These are phyloP conservation scores for Coix lacrymajobi DNA, from an alignment of 176 grass and related monocot species.

Conservation along the genomic window DNA sequence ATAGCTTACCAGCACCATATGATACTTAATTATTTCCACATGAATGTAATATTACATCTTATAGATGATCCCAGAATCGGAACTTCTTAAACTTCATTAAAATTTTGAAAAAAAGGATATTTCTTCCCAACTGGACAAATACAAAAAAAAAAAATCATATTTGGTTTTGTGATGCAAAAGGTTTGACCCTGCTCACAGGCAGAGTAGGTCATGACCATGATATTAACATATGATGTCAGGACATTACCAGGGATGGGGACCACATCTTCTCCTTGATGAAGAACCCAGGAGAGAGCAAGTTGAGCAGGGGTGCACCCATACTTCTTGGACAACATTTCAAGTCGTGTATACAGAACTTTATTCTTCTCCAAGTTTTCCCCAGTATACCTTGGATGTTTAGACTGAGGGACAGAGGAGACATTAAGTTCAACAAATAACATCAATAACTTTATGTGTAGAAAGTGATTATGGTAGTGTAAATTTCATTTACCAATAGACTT, in stretches of 20 bases:
- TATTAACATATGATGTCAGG: neutral
- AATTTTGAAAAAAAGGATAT: neutral
- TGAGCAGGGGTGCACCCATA: constrained; percentile 62
- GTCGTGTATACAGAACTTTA: constrained; percentile 49
- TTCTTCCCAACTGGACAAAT: neutral
- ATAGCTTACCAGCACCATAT: neutral
- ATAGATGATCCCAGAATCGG: neutral
- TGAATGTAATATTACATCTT: neutral
- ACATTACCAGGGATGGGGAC: constrained; percentile 67
- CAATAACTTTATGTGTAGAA: neutral
- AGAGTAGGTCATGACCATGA: neutral
- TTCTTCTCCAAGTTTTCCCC: constrained; percentile 80
- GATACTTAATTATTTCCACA: neutral
- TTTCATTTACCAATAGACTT: constrained; percentile 52
- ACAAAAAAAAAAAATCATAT: no score
- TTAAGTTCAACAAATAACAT: neutral
- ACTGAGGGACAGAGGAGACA: constrained; percentile 27
- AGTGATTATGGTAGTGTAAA: neutral
- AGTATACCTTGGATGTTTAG: constrained; percentile 52
- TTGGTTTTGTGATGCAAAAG: neutral
- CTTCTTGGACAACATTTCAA: constrained; percentile 49
- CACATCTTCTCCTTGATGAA: constrained; percentile 68
- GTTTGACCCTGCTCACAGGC: neutral
- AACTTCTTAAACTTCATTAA: neutral
- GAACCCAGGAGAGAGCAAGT: constrained; percentile 65